These are phyloP conservation scores for Globisporangium heterothallicum DNA, from an alignment of 352 stramenopile genomes.

Conservation along the genomic window DNA sequence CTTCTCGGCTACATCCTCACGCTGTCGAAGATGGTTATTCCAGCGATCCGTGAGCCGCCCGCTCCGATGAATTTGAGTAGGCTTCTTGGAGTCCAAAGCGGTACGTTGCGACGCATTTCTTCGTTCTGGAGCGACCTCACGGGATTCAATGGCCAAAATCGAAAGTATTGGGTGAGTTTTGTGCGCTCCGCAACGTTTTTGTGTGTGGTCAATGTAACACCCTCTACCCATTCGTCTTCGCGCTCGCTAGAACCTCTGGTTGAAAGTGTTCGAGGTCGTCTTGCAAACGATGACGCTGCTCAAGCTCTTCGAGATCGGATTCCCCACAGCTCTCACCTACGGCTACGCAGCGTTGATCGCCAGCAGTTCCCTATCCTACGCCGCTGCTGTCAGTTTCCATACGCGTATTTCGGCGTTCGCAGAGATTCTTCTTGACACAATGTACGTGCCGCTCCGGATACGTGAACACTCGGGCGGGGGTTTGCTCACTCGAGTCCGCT, in stretches of 20 bases:
- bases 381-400: conserved; percentile 2
- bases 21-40: conserved; percentile 28
- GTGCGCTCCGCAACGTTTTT: background rate
- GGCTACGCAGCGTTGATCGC: conserved; percentile 14
- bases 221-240: background rate
- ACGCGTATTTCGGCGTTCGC: conserved; percentile 11
- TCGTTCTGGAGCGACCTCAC: conserved; percentile 16
- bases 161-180: conserved; percentile 27
- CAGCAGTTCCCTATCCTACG: conserved; percentile 16
- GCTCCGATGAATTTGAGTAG: conserved; percentile 3
- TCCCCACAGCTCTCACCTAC: conserved; percentile 7
- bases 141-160: conserved; percentile 19
- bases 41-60: no score
- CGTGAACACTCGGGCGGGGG: no score
- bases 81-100: background rate
- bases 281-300: conserved; percentile 19
- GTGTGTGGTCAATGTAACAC: background rate
- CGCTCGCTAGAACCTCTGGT: conserved; percentile 19
- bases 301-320: conserved; percentile 21
- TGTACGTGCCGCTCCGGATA: no score
- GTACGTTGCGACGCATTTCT: background rate
- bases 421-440: conserved; percentile 25
- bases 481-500: background rate
- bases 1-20: conserved; percentile 18
- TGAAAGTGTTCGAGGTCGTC: conserved; percentile 22